Conservation (phyloP, 179 eudicot species). For the Drosera spatulata region DNA sequence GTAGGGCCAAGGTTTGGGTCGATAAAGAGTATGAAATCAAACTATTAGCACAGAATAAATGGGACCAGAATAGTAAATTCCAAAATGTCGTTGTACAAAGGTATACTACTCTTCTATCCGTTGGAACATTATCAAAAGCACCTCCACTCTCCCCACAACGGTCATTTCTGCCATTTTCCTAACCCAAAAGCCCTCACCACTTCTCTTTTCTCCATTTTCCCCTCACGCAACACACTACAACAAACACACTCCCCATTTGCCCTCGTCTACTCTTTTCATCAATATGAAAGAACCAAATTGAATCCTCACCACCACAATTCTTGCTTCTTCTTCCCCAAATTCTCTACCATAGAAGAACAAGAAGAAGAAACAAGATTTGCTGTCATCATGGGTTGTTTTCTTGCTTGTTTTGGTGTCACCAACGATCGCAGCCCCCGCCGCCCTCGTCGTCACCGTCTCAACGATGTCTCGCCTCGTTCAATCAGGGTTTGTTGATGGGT, state of each 20-base stretch:
- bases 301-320: not conserved
- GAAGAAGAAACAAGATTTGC: not conserved
- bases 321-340: too few species aligned
- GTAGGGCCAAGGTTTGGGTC: too few species aligned
- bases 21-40: too few species aligned
- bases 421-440: slow-evolving; percentile 14
- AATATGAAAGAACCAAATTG: not conserved
- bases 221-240: not conserved
- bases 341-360: not conserved
- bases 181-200: not conserved
- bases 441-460: slow-evolving; percentile 5
- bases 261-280: too few species aligned
- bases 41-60: too few species aligned
- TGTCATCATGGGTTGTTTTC: slow-evolving; percentile 32
- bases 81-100: too few species aligned
- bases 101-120: too few species aligned
- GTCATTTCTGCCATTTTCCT: not conserved
- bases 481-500: too few species aligned
- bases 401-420: slow-evolving; percentile 34
- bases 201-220: not conserved
- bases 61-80: too few species aligned
- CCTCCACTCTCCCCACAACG: too few species aligned
- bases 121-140: too few species aligned
- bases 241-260: too few species aligned
- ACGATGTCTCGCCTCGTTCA: not conserved